These are phyloP conservation scores for Podospora comata DNA, from an alignment of 495 filamentous ascomycete genomes.

Conservation along the genomic window DNA sequence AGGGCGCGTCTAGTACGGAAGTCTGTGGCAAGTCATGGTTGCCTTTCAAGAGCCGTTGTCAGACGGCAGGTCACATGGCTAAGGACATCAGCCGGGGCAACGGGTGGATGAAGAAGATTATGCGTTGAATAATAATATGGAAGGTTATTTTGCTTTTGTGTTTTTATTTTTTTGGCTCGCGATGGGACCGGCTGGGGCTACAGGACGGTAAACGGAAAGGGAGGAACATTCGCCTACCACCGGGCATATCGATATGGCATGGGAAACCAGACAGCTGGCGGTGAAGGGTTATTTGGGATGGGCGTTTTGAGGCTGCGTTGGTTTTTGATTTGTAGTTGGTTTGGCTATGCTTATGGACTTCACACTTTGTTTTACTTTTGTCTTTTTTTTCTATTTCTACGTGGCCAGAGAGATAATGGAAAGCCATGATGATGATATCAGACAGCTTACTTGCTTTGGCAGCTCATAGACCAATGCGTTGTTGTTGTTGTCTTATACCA, in stretches of 20 bases:
- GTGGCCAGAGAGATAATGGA: neutral
- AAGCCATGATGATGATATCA: neutral
- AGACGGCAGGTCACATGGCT: neutral
- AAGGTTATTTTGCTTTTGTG: neutral
- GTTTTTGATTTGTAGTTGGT: neutral
- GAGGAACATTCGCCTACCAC: neutral
- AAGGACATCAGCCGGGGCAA: slow-evolving; percentile 8
- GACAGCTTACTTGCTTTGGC: neutral
- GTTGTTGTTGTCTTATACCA: neutral
- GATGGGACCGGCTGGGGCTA: neutral
- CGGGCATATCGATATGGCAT: neutral
- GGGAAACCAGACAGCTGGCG: neutral
- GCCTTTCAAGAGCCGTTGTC: neutral
- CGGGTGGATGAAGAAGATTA: slow-evolving; percentile 26
- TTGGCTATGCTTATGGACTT: neutral
- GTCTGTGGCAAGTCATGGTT: neutral
- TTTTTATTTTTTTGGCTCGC: slow-evolving; percentile 11
- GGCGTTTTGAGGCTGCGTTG: neutral
- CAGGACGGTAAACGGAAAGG: slow-evolving; percentile 9
- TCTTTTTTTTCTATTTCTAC: neutral
- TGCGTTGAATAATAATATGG: slow-evolving; percentile 11
- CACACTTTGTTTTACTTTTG: neutral
- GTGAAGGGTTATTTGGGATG: neutral
- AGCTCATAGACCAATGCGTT: neutral
- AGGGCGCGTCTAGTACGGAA: neutral